phyloP scores from a whole-genome alignment of 1,139 yeast species.

The Suhomyces kunorum region DNA sequence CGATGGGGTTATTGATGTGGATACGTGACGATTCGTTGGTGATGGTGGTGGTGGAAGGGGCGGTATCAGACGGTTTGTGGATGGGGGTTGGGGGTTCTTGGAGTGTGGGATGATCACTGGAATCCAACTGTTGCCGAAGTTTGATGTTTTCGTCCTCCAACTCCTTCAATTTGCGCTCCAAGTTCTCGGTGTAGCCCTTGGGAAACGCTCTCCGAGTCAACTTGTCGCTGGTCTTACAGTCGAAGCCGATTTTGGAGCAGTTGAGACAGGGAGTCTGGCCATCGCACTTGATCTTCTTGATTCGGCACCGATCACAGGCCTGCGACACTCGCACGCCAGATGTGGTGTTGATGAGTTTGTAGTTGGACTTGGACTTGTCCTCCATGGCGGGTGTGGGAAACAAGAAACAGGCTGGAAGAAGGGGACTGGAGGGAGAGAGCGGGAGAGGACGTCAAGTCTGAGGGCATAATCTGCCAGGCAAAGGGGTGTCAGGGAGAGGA shows the following conservation, averaged over 20 bases:
- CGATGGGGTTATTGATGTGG: constrained; percentile 49
- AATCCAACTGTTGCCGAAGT: constrained; percentile 26
- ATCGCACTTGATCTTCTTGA: constrained; percentile 75
- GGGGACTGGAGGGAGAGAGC: not conserved
- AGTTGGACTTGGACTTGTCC: constrained; percentile 24
- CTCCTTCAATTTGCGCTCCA: constrained; percentile 61
- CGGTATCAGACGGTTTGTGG: not conserved
- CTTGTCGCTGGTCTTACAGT: constrained; percentile 71
- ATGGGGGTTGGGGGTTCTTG: not conserved
- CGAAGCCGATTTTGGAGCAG: constrained; percentile 63
- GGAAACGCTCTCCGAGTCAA: constrained; percentile 62
- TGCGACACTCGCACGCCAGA: constrained; percentile 59
- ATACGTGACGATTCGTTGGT: constrained; percentile 20
- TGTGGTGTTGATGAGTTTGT: constrained; percentile 43
- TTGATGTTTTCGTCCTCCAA: constrained; percentile 59
- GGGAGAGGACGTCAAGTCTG: not conserved
- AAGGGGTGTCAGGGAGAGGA: not conserved
- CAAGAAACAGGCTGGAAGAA: not conserved
- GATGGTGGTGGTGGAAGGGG: constrained; percentile 13
- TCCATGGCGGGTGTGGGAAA: constrained; percentile 3
- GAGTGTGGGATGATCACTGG: not conserved
- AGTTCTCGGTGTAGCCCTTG: constrained; percentile 65
- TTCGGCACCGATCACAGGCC: constrained; percentile 79
- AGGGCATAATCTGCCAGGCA: constrained; percentile 1
- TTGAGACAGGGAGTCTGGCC: constrained; percentile 71